Base-by-base conservation (phyloP, 345 rosid genomes). In the Arabidopsis suecica region DNA sequence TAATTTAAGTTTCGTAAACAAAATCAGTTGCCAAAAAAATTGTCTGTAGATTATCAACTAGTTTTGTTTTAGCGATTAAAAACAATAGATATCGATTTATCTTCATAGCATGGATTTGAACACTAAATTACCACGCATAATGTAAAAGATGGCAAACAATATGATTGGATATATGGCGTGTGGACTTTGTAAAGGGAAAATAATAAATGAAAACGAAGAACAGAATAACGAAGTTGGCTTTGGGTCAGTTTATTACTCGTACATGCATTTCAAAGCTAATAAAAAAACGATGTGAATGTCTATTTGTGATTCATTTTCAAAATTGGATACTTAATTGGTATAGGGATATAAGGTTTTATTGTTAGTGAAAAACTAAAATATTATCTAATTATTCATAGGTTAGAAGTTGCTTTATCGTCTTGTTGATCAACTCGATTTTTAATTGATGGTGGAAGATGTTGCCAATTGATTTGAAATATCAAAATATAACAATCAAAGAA, bases 121-220 rank as follows among this genome's bases (percentile, higher is more conserved):
- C 66, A 68, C 32, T 41, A 30, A 41, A 48, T 16, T 58, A 58
- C 47, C 28, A 68, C 57, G 42, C 42, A 61, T 53, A 53, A 54
- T 69, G 70, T 44, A 23, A 62, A 37, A 42, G 57, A 76, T 76
- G 80, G 71, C 59, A 76, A 76, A 55, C 75, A 54, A 54, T 44
- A 69, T 76, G 80, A 61, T 69, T 54, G 42, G 2, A 54, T 54
- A 40, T 54, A 32, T 54, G 44, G 65, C 45, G 64, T 61, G 74
- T 68, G 74, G 74, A 76, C 75, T 59, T 61, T 54, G 69, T 42
- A 56, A 69, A 22, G 28, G 3, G 16, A n/a, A 51, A 61, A 36
- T 4, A 48, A 65, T 45, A 45, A 12, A 36, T 36, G 71, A 20
- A 37, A 53, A 47, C 12, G 6, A 11, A 40, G 4, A 61, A 33